Conservation (phyloP, 352 stramenopile genomes). For the Globisporangium solare region DNA sequence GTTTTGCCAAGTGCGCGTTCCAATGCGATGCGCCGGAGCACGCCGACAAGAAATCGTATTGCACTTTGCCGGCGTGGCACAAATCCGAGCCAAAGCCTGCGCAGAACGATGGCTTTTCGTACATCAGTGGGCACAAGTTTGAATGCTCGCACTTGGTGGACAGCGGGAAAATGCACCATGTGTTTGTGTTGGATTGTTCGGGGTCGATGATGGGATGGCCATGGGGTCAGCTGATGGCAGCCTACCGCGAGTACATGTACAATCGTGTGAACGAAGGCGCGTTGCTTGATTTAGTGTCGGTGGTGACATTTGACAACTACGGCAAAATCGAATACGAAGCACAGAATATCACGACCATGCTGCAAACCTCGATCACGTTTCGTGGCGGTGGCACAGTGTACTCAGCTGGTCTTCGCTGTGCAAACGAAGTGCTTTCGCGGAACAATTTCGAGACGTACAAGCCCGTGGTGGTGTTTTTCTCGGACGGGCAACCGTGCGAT, state of each 20-base stretch:
- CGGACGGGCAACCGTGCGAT: constrained; percentile 57
- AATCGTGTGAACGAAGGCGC: constrained; percentile 56
- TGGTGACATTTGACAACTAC: constrained; percentile 59
- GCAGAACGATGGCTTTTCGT: constrained; percentile 41
- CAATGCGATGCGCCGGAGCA: constrained; percentile 68
- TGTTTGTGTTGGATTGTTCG: constrained; percentile 80
- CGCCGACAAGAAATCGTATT: constrained; percentile 48
- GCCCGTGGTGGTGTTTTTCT: constrained; percentile 76
- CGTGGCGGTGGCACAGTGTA: constrained; percentile 51
- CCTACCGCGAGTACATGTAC: constrained; percentile 57
- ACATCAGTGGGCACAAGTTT: constrained; percentile 68
- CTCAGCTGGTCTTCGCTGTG: constrained; percentile 38
- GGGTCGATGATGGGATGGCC: constrained; percentile 64
- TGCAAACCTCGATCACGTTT: constrained; percentile 22
- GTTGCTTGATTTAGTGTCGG: constrained; percentile 59
- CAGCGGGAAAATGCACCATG: constrained; percentile 58
- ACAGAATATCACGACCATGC: constrained; percentile 41
- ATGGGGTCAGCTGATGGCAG: constrained; percentile 53
- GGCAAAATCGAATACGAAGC: constrained; percentile 47
- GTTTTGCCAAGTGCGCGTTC: constrained; percentile 73
- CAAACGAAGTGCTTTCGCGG: constrained; percentile 69
- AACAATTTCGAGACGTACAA: constrained; percentile 54
- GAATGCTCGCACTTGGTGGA: constrained; percentile 56
- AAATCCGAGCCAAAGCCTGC: constrained; percentile 20
- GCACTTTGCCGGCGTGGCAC: constrained; percentile 68